A percentile compares a stretch with the other conserved stretches of the same genome.
These are phyloP conservation scores for Cardamine resedifolia DNA, from an alignment of 345 rosid genomes.

Conservation along the genomic window DNA sequence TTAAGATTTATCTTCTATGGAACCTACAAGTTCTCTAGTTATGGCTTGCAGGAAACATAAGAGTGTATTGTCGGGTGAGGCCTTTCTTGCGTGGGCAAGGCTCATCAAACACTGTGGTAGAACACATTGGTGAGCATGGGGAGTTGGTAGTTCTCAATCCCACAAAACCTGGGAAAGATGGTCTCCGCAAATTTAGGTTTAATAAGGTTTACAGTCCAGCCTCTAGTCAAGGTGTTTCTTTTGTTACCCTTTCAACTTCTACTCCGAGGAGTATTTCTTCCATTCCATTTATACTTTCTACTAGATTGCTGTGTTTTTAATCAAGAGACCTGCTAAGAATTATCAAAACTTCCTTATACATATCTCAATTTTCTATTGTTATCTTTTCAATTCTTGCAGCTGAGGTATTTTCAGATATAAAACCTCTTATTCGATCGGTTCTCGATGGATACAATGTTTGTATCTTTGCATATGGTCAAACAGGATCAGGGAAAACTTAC, in stretches of 20 bases:
- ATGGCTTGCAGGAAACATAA: constrained; percentile 70
- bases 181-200: constrained; percentile 64
- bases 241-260: constrained; percentile 1
- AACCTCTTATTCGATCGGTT: constrained; percentile 72
- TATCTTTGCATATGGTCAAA: constrained; percentile 97
- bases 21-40: constrained; percentile 3
- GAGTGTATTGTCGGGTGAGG: constrained; percentile 84
- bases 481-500: constrained; percentile 95
- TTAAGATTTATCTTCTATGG: neutral
- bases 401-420: constrained; percentile 73
- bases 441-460: constrained; percentile 91
- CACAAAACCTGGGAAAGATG: constrained; percentile 80
- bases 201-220: constrained; percentile 74
- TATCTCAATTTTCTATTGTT: neutral
- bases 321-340: neutral
- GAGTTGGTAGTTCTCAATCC: constrained; percentile 73
- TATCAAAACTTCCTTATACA: constrained; percentile 14
- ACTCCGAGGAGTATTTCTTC: neutral
- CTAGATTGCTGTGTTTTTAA: neutral
- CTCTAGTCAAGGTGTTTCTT: constrained; percentile 76
- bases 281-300: neutral
- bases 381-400: constrained; percentile 47
- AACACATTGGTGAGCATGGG: constrained; percentile 69
- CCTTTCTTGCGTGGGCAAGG: constrained; percentile 72
- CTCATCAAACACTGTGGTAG: constrained; percentile 50